Evolutionary conservation across 345 rosid genomes (phyloP).

Genomic region (Hevea brasiliensis): DNA sequence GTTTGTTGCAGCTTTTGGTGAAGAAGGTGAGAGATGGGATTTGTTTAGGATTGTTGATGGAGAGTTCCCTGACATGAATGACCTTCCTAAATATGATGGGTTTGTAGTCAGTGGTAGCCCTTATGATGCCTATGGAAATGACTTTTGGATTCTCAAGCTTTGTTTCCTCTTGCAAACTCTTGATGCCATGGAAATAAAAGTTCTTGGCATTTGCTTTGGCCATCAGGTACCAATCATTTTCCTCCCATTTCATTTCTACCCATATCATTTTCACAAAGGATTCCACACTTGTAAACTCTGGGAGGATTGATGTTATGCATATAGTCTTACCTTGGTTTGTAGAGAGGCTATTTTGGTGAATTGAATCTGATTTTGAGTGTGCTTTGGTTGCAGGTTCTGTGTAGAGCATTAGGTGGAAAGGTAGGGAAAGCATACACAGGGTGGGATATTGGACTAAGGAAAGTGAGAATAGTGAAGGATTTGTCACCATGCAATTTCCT

Average conservation of each 20-base stretch:
- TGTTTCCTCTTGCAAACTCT: constrained; percentile 61
- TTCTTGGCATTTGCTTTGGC: constrained; percentile 91
- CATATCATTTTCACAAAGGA: too few species aligned
- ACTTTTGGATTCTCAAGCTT: constrained; percentile 71
- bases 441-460: constrained; percentile 71
- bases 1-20: constrained; percentile 63
- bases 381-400: constrained; percentile 53
- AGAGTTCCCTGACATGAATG: constrained; percentile 67
- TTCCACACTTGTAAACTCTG: too few species aligned
- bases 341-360: too few species aligned
- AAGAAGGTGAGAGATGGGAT: constrained; percentile 85
- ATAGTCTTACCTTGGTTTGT: too few species aligned
- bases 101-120: constrained; percentile 88
- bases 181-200: constrained; percentile 74
- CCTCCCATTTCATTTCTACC: too few species aligned
- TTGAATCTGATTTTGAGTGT: too few species aligned
- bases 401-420: constrained; percentile 80
- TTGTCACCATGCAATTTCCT: constrained; percentile 31
- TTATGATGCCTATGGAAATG: constrained; percentile 70
- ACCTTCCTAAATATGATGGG: constrained; percentile 65
- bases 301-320: too few species aligned
- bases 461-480: constrained; percentile 58
- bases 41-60: constrained; percentile 69
- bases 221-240: constrained; percentile 59
- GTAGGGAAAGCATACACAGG: constrained; percentile 71